Conservation (phyloP, 2,329 filamentous ascomycete species). For the Fonsecaea multimorphosa region DNA sequence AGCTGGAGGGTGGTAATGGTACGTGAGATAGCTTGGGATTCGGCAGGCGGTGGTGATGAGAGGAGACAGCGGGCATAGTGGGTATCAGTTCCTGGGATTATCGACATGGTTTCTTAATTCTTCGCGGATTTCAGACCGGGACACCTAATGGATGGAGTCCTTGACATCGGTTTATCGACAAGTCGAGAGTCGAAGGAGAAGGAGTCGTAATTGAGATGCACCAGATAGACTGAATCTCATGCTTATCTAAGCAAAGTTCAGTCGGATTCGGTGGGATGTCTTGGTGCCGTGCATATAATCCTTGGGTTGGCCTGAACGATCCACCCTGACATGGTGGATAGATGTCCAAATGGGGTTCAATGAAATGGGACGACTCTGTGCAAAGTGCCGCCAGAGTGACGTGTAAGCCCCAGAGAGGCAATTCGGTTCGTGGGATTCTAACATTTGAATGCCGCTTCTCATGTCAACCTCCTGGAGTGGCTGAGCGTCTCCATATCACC, state of each 20-base stretch:
- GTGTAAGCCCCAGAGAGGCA: neutral
- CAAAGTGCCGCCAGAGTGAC: neutral
- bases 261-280: neutral
- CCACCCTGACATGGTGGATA: neutral
- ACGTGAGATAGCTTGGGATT: constrained; percentile 45
- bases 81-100: constrained; percentile 3
- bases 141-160: neutral
- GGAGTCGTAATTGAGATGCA: neutral
- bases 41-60: constrained; percentile 34
- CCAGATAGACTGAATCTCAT: neutral
- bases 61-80: constrained; percentile 25
- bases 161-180: neutral
- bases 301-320: neutral
- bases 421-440: neutral
- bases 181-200: neutral
- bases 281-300: neutral
- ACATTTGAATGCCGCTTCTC: neutral
- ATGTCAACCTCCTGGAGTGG: constrained; percentile 15
- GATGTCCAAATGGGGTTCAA: neutral
- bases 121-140: neutral
- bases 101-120: neutral
- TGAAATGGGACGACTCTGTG: neutral
- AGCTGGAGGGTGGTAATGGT: constrained; percentile 57
- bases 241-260: neutral
- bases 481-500: constrained; percentile 64